phyloP scores from a whole-genome alignment of 768 basidiomycete species.

The Tricholoma terreum region DNA sequence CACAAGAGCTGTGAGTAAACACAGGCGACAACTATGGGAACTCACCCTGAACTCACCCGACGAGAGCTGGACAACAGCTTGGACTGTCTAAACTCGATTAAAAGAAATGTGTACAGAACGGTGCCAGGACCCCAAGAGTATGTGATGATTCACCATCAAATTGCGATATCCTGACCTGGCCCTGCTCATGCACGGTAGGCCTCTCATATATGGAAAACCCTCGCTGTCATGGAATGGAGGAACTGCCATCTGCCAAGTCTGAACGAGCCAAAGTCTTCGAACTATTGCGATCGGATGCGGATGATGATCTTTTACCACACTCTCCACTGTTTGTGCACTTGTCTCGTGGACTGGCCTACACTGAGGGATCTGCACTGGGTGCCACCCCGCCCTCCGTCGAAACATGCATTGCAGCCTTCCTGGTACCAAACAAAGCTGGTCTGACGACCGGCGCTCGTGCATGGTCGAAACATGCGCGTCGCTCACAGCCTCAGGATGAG shows the following conservation, averaged over 20 bases:
- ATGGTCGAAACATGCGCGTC: constrained; percentile 64
- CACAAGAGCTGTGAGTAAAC: too few species aligned
- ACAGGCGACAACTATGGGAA: too few species aligned
- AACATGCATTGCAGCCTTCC: constrained; percentile 52
- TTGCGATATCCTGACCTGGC: too few species aligned
- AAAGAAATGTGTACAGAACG: too few species aligned
- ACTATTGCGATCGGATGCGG: background rate
- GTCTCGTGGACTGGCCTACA: constrained; percentile 53
- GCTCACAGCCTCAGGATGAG: constrained; percentile 34
- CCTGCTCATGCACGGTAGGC: too few species aligned
- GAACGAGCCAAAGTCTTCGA: constrained; percentile 11
- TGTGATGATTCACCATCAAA: too few species aligned
- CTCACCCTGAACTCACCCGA: too few species aligned
- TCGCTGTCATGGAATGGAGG: constrained; percentile 13
- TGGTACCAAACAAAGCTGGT: constrained; percentile 43
- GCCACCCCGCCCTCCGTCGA: constrained; percentile 44
- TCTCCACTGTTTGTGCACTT: constrained; percentile 43
- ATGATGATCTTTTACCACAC: background rate
- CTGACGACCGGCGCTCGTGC: constrained; percentile 60
- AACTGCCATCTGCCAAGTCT: constrained; percentile 13
- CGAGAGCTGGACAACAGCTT: too few species aligned
- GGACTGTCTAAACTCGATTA: too few species aligned
- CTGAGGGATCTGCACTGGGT: constrained; percentile 56
- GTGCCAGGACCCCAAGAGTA: too few species aligned
- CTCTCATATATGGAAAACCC: constrained; percentile 8